Conservation (phyloP, 2,329 filamentous ascomycete genomes). For the Aspergillus sp. region DNA sequence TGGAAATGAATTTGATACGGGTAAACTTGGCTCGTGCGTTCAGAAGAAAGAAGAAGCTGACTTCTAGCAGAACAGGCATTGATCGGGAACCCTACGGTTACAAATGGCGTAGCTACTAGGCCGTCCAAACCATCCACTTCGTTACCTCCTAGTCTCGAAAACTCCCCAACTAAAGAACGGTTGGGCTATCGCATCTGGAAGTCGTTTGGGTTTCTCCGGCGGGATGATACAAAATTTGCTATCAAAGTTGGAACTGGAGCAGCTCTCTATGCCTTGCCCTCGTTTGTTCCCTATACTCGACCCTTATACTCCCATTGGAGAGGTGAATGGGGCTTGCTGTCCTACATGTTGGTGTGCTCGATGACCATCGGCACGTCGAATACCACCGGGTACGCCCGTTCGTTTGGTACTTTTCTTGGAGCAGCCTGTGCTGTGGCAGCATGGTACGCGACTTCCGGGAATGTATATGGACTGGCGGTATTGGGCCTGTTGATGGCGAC, state of each 20-base stretch:
- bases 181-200: constrained; percentile 48
- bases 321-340: constrained; percentile 92
- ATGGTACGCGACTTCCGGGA: constrained; percentile 71
- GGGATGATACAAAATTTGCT: constrained; percentile 69
- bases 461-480: constrained; percentile 67
- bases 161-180: constrained; percentile 16
- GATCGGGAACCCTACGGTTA: constrained; percentile 3
- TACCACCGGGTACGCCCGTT: constrained; percentile 79
- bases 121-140: not conserved
- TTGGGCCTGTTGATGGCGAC: constrained; percentile 76
- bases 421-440: constrained; percentile 66
- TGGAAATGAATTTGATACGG: constrained; percentile 21
- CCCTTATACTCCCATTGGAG: constrained; percentile 81
- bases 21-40: constrained; percentile 10
- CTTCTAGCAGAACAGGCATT: constrained; percentile 7
- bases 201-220: constrained; percentile 50
- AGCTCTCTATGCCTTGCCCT: constrained; percentile 77
- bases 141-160: constrained; percentile 3
- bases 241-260: constrained; percentile 91
- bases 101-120: not conserved
- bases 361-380: constrained; percentile 98
- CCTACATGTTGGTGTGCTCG: constrained; percentile 95
- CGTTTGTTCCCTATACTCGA: constrained; percentile 72
- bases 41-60: constrained; percentile 1
- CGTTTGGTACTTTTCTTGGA: constrained; percentile 78